phyloP scores from a whole-genome alignment of 139 green algal genomes.

The Closterium sp. region DNA sequence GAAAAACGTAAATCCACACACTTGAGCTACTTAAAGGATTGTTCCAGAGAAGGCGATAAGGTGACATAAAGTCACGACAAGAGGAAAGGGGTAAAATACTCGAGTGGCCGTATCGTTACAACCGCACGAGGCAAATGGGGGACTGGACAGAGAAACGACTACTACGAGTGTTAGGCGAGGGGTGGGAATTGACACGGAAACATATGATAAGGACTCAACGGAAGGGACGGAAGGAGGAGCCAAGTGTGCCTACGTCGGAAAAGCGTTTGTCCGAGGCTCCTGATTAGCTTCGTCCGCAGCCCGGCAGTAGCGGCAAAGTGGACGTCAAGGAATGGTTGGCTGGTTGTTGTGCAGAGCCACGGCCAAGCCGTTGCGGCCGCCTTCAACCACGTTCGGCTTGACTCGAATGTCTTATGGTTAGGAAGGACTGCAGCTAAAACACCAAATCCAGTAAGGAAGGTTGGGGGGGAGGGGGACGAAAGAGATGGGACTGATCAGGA shows the following conservation, averaged over 20 bases:
- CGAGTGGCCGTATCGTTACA: neutral
- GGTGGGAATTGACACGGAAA: neutral
- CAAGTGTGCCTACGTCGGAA: too few relatives aligned
- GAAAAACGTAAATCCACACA: too few relatives aligned
- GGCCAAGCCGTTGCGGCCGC: neutral
- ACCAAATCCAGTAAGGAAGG: too few relatives aligned
- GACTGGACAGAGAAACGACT: neutral
- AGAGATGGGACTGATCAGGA: too few relatives aligned
- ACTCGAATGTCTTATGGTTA: neutral
- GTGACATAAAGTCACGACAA: neutral
- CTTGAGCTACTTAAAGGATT: neutral
- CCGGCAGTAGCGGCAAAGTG: too few relatives aligned
- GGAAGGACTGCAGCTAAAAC: too few relatives aligned
- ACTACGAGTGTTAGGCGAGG: neutral
- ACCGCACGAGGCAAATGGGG: neutral
- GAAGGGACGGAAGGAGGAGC: too few relatives aligned
- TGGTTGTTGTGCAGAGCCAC: neutral
- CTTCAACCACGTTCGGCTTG: neutral
- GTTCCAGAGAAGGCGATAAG: neutral
- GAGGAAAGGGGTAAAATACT: too few relatives aligned
- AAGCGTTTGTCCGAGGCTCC: too few relatives aligned
- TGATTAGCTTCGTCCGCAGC: too few relatives aligned
- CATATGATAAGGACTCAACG: neutral
- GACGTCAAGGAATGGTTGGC: neutral
- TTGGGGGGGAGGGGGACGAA: too few relatives aligned